A percentile compares a stretch with the other conserved stretches of the same genome.
Evolutionary conservation across 768 basidiomycete genomes (phyloP).

Genomic region (Mrakia gelida): DNA sequence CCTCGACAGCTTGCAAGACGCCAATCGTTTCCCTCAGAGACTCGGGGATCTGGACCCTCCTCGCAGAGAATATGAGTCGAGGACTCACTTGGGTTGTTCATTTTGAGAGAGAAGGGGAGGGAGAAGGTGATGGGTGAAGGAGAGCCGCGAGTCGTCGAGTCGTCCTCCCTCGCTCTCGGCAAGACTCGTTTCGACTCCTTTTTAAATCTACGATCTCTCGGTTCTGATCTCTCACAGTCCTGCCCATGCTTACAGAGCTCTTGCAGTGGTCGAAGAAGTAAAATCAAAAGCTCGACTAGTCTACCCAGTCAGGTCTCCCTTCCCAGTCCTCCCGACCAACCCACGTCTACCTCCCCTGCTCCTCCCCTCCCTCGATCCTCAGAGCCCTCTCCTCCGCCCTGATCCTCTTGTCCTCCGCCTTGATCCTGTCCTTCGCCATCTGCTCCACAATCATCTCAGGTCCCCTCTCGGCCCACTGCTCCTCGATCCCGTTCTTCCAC

Average conservation of each 20-base stretch:
- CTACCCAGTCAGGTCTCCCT: too few species aligned
- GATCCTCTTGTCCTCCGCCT: not conserved
- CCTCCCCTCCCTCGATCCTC: not conserved
- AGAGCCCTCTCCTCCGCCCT: not conserved
- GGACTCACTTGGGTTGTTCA: too few species aligned
- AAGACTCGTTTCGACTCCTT: not conserved
- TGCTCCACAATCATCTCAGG: conserved; percentile 2
- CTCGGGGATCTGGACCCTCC: too few species aligned
- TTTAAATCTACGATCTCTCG: not conserved
- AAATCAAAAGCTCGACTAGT: too few species aligned
- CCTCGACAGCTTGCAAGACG: too few species aligned
- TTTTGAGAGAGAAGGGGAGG: not conserved
- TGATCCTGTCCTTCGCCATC: not conserved
- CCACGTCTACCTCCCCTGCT: too few species aligned
- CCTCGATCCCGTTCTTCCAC: conserved; percentile 1
- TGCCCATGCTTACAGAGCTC: too few species aligned
- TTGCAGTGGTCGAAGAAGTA: too few species aligned
- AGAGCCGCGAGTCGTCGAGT: not conserved
- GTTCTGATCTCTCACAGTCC: not conserved
- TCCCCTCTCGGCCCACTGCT: not conserved
- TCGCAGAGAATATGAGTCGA: too few species aligned
- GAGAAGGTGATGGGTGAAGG: not conserved
- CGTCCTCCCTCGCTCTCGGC: not conserved
- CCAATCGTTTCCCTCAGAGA: too few species aligned
- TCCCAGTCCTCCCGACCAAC: too few species aligned